Conservation (phyloP, 1,284 basidiomycete genomes). For the Rhodotorula sp. region DNA sequence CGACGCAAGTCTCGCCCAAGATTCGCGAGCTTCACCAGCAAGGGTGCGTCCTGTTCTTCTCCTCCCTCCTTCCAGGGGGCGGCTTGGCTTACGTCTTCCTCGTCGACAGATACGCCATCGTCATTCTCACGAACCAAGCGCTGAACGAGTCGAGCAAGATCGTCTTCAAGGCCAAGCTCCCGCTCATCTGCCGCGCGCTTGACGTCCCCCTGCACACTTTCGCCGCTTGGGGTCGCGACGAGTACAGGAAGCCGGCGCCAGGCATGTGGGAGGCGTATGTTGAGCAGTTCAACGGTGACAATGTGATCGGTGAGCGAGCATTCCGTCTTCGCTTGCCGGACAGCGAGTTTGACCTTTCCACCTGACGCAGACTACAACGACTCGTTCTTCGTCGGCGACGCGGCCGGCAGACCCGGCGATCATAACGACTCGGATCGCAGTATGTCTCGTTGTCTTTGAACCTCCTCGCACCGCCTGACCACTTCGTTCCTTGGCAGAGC, state of each 20-base stretch:
- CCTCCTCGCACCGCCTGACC: too few species aligned
- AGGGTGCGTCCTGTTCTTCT: conserved; percentile 1
- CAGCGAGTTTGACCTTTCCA: not conserved
- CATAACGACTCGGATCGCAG: conserved; percentile 30
- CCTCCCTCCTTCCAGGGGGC: not conserved
- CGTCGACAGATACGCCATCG: conserved; percentile 63
- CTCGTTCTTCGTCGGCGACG: conserved; percentile 85
- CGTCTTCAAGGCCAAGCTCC: conserved; percentile 78
- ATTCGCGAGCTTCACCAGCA: conserved; percentile 60
- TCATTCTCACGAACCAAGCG: conserved; percentile 69
- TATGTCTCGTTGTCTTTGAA: not conserved
- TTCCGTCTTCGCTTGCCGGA: not conserved
- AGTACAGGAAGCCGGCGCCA: conserved; percentile 80
- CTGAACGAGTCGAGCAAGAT: conserved; percentile 48
- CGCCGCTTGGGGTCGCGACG: conserved; percentile 64
- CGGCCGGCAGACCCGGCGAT: conserved; percentile 65
- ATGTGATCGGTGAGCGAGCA: conserved; percentile 60
- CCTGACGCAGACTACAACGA: conserved; percentile 58
- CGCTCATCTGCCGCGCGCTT: conserved; percentile 64
- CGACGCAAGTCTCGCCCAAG: conserved; percentile 61
- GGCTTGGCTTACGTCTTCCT: too few species aligned
- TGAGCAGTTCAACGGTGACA: conserved; percentile 58
- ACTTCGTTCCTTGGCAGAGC: conserved; percentile 51
- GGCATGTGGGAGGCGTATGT: conserved; percentile 80
- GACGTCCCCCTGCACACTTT: conserved; percentile 74